phyloP scores from a whole-genome alignment of 179 eudicot species.

The Corrigiola litoralis region DNA sequence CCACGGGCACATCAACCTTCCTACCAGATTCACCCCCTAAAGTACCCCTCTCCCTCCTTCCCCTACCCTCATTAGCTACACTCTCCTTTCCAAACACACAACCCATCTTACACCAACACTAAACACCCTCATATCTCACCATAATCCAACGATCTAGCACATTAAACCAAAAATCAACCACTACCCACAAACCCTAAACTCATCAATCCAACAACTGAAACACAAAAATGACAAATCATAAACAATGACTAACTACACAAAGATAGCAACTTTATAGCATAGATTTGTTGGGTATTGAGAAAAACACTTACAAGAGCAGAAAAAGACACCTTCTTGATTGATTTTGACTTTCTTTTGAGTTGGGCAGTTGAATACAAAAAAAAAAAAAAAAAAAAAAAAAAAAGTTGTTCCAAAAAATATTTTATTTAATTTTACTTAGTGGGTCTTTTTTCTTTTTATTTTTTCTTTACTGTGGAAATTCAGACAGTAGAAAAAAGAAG shows the following conservation, averaged over 20 bases:
- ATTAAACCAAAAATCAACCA: constrained; percentile 6
- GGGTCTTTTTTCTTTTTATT: too few species aligned
- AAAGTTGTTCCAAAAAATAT: too few species aligned
- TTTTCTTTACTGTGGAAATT: too few species aligned
- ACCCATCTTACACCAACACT: constrained; percentile 32
- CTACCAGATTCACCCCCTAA: constrained; percentile 32
- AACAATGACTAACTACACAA: not conserved
- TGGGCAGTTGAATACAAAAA: constrained; percentile 19
- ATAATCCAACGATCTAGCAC: constrained; percentile 27
- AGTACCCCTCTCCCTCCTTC: constrained; percentile 26
- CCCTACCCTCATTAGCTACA: constrained; percentile 22
- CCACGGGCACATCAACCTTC: constrained; percentile 22
- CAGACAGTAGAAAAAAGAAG: too few species aligned
- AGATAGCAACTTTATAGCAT: not conserved
- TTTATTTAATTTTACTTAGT: too few species aligned
- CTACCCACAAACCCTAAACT: constrained; percentile 34
- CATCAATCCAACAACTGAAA: constrained; percentile 21
- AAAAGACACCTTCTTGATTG: constrained; percentile 8
- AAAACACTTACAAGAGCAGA: constrained; percentile 19
- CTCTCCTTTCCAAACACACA: constrained; percentile 42
- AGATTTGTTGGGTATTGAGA: constrained; percentile 7
- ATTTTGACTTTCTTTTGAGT: constrained; percentile 23
- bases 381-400: too few species aligned
- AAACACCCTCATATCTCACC: constrained; percentile 40
- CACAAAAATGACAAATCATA: constrained; percentile 21